Percentiles rank a stretch among this genome's conserved stretches.
Conservation (phyloP, 305 asterid species). For the Stenogyne calaminthoides region DNA sequence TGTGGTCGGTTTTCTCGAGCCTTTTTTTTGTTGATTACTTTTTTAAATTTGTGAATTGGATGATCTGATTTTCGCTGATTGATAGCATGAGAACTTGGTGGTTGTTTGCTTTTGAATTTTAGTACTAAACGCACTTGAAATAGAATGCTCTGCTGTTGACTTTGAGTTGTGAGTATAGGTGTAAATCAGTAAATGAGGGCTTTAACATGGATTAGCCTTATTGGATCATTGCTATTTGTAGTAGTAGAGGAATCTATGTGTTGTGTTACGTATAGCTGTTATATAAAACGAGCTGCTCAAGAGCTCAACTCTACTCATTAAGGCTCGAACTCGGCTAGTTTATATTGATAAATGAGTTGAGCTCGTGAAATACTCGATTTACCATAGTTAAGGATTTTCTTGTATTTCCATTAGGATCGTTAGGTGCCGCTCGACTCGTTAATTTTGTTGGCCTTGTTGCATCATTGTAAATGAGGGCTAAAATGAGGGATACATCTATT, state of each 20-base stretch:
- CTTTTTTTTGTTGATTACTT: not conserved
- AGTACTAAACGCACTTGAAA: not conserved
- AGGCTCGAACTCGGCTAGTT: too few species aligned
- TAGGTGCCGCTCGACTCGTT: too few species aligned
- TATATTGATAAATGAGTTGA: too few species aligned
- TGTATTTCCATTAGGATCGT: too few species aligned
- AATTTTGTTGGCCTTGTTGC: too few species aligned
- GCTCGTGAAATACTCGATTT: too few species aligned
- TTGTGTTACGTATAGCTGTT: too few species aligned
- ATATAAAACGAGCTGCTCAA: too few species aligned
- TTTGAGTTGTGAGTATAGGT: not conserved
- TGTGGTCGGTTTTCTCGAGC: constrained; percentile 51
- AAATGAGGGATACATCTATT: too few species aligned
- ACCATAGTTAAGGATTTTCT: too few species aligned
- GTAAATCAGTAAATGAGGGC: not conserved
- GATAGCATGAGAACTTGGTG: not conserved
- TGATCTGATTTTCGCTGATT: not conserved
- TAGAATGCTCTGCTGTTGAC: not conserved
- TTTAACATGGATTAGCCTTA: not conserved
- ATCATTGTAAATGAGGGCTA: too few species aligned
- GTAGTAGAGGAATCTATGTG: not conserved
- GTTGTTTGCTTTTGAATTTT: not conserved
- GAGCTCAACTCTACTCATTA: too few species aligned
- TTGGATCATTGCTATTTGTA: not conserved
- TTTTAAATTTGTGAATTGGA: not conserved